A percentile compares a stretch with the other conserved stretches of the same genome.
These are phyloP conservation scores for Suhomyces vadensis DNA, from an alignment of 805 yeast species.

Conservation along the genomic window DNA sequence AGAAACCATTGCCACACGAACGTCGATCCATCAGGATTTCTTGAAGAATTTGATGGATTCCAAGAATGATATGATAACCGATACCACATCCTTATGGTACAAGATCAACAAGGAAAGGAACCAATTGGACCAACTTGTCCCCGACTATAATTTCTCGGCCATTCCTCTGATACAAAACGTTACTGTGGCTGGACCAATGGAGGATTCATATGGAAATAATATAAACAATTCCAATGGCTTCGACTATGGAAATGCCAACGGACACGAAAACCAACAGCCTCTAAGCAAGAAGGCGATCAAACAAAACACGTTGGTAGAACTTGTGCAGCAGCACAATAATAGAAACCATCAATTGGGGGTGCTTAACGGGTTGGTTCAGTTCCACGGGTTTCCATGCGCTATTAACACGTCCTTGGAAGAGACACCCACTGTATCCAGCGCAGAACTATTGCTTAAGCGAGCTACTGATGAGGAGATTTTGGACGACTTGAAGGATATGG, in stretches of 20 bases:
- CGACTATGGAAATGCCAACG: slow-evolving; percentile 4
- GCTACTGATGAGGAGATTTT: slow-evolving; percentile 72
- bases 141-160: slow-evolving; percentile 51
- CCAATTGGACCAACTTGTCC: slow-evolving; percentile 66
- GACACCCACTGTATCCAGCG: slow-evolving; percentile 17
- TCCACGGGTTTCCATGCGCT: slow-evolving; percentile 82
- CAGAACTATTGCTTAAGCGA: slow-evolving; percentile 48
- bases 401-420: slow-evolving; percentile 43
- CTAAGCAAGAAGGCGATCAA: slow-evolving; percentile 36
- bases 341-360: slow-evolving; percentile 68
- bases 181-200: slow-evolving; percentile 22
- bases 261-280: slow-evolving; percentile 14
- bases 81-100: slow-evolving; percentile 88
- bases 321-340: slow-evolving; percentile 68
- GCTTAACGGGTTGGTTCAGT: slow-evolving; percentile 63
- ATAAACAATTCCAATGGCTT: slow-evolving; percentile 1
- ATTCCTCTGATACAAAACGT: slow-evolving; percentile 33
- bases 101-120: slow-evolving; percentile 86
- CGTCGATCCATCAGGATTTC: slow-evolving; percentile 81
- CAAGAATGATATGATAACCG: slow-evolving; percentile 62
- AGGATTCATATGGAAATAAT: slow-evolving; percentile 9
- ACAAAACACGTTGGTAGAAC: slow-evolving; percentile 37
- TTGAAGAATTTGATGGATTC: slow-evolving; percentile 65
- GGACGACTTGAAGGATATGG: slow-evolving; percentile 72
- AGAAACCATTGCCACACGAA: slow-evolving; percentile 78